phyloP scores from a whole-genome alignment of 768 basidiomycete species.

The Russula virescens region DNA sequence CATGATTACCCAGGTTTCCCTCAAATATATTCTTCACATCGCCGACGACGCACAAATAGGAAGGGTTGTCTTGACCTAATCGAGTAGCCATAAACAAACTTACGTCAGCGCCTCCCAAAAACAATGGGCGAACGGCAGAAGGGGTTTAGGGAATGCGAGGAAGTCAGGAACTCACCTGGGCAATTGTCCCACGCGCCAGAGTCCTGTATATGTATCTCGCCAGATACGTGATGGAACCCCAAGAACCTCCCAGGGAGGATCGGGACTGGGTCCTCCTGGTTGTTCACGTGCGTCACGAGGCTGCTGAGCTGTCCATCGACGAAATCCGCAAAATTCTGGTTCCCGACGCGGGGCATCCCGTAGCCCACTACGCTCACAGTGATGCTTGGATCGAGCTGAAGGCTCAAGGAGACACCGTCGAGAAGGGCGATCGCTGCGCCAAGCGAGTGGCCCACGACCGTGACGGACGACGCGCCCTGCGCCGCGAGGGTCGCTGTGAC shows the following conservation, averaged over 20 bases:
- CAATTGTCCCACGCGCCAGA: constrained; percentile 49
- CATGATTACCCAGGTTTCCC: constrained; percentile 28
- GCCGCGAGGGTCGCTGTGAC: background rate
- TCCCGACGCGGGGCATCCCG: constrained; percentile 29
- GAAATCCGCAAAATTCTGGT: constrained; percentile 11
- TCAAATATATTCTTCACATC: constrained; percentile 47
- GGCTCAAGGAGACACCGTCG: constrained; percentile 26
- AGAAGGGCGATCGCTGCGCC: constrained; percentile 29
- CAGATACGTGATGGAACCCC: constrained; percentile 42
- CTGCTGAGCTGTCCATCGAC: constrained; percentile 4
- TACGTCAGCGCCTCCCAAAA: background rate
- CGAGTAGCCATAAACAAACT: too few species aligned
- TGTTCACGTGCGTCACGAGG: constrained; percentile 9
- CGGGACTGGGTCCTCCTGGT: constrained; percentile 34
- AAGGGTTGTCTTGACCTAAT: constrained; percentile 56
- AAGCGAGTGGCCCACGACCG: constrained; percentile 19
- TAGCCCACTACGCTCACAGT: constrained; percentile 22
- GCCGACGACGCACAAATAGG: constrained; percentile 44
- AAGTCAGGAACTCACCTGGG: constrained; percentile 34
- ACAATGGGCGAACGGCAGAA: background rate
- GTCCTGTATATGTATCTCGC: constrained; percentile 38
- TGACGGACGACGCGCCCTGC: background rate
- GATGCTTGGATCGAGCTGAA: constrained; percentile 22
- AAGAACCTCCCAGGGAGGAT: constrained; percentile 34
- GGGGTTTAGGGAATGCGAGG: too few species aligned